Evolutionary conservation across 2,329 filamentous ascomycete genomes (phyloP).

Genomic region (Cladosporium sp.): DNA sequence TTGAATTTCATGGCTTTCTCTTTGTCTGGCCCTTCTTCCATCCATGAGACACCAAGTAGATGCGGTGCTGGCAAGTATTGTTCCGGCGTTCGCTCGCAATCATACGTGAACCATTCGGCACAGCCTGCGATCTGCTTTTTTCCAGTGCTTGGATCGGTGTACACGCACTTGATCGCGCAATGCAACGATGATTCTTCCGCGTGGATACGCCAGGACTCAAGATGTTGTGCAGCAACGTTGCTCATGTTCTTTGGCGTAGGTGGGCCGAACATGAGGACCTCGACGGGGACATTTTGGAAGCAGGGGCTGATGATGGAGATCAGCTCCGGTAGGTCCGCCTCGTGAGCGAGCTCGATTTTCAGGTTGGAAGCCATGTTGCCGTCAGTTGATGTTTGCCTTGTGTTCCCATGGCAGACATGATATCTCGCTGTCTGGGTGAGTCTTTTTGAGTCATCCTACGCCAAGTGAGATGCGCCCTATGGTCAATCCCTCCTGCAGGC

Average conservation of each 20-base stretch:
- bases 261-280: constrained; percentile 16
- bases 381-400: background rate
- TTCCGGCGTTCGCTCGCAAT: constrained; percentile 13
- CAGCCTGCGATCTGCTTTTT: constrained; percentile 20
- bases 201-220: constrained; percentile 21
- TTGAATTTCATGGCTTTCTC: constrained; percentile 7
- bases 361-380: constrained; percentile 16
- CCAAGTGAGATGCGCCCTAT: background rate
- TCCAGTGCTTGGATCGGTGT: constrained; percentile 17
- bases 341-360: constrained; percentile 18
- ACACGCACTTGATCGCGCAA: constrained; percentile 21
- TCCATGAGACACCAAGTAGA: constrained; percentile 19
- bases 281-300: constrained; percentile 16
- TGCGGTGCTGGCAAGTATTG: constrained; percentile 14
- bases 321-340: constrained; percentile 23
- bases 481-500: too few relatives aligned
- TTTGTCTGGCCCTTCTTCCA: constrained; percentile 10
- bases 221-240: constrained; percentile 18
- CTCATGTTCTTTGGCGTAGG: constrained; percentile 15
- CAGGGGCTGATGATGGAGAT: constrained; percentile 18
- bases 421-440: background rate
- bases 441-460: background rate
- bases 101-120: constrained; percentile 24
- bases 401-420: too few relatives aligned
- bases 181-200: constrained; percentile 11